A percentile compares a stretch with the other conserved stretches of the same genome.
phyloP scores from a whole-genome alignment of 805 yeast species.

The Ogataea glucozyma region DNA sequence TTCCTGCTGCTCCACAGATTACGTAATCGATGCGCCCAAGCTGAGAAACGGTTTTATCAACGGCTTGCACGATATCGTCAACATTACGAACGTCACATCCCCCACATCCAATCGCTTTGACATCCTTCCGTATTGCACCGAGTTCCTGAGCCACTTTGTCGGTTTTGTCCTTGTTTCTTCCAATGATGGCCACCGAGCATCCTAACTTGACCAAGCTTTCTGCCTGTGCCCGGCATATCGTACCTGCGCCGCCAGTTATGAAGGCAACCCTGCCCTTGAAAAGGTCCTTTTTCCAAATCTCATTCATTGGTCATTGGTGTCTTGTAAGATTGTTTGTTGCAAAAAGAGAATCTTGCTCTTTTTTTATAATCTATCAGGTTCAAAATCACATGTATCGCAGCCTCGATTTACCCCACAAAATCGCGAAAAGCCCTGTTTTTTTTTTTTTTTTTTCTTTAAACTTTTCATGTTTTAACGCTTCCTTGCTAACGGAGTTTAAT shows the following conservation, averaged over 20 bases:
- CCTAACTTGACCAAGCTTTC: conserved; percentile 84
- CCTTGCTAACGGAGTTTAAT: no score
- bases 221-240: conserved; percentile 89
- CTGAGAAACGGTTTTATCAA: conserved; percentile 57
- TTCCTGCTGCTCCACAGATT: conserved; percentile 96
- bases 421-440: no score
- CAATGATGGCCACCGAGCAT: conserved; percentile 83
- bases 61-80: conserved; percentile 61
- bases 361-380: no score
- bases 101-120: conserved; percentile 70
- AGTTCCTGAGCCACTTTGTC: conserved; percentile 68
- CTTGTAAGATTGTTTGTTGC: not conserved
- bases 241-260: conserved; percentile 95
- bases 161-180: conserved; percentile 72
- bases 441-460: no score
- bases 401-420: conserved; percentile 1
- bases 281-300: conserved; percentile 54
- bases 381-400: no score
- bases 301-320: not conserved
- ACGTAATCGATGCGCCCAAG: conserved; percentile 84
- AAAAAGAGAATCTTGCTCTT: not conserved
- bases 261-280: conserved; percentile 85
- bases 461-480: no score
- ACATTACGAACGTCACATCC: conserved; percentile 78
- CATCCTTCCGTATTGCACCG: conserved; percentile 52